Base-by-base conservation (phyloP, 2,329 filamentous ascomycete species). In the Aureobasidium sp. region DNA sequence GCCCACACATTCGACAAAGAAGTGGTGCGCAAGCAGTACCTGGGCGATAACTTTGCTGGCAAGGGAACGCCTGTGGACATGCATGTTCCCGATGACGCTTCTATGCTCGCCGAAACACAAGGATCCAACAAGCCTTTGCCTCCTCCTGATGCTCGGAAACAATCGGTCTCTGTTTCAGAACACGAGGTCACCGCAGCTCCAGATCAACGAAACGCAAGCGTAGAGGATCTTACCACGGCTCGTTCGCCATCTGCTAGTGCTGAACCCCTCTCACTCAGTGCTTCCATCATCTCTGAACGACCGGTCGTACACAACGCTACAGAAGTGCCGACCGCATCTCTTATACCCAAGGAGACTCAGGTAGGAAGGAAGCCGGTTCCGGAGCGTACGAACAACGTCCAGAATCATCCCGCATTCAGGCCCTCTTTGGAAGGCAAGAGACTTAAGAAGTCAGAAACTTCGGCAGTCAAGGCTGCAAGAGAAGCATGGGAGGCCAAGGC, bases 1-100 rank as follows among this genome's bases (percentile, higher is more conserved):
- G 91, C 93, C 36, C 93, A 82, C 74, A 91, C 91, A 69, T 97
- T 97, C 72, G 94, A 97, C 76, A 95, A 94, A 76, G 87, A 94
- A 69, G 81, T 87, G 8, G 87, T 96, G 65, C 87, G 91, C 60
- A 86, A 90, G 66, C 86, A 90, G n/a, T 97, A 97, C 74, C 80
- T 97, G 57, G 84, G 85, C 49, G 87, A 95, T 71, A 79, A 77
- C 52, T 84, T 81, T 66, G 86, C 88, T 45, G 91, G 92, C 25
- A 88, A 84, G 63, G 90, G 90, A 14, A 65, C 78, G 22, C 79
- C 77, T 1, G 75, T 77, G 44, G 77, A 80, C 17, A 53, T 62
- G 3, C 34, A 60, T 51, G 36, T 65, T 25, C 55, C 65, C 7
- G 61, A 63, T 34, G 41, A 64, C 34, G 61, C 65, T 36, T 53